Conservation (phyloP, 2,329 filamentous ascomycete species). For the Lecanosticta acicola region DNA sequence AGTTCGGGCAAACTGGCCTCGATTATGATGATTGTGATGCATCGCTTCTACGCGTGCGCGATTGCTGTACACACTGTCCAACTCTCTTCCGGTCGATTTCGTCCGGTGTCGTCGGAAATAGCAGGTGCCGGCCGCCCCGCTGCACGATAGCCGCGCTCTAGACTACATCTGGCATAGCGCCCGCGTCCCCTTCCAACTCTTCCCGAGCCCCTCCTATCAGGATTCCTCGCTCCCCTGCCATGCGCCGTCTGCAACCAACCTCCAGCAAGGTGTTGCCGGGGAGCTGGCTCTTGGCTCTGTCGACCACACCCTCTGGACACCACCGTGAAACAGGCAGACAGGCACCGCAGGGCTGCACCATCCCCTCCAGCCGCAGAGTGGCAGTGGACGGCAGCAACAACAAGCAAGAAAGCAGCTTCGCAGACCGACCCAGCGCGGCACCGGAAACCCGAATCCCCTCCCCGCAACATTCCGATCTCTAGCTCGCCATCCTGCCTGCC, state of each 20-base stretch:
- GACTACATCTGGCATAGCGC: background rate
- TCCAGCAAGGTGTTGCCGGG: too few species aligned
- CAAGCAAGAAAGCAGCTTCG: too few species aligned
- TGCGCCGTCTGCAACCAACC: background rate
- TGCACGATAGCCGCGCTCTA: background rate
- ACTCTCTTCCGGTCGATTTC: background rate
- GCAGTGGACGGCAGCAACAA: too few species aligned
- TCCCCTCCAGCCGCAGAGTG: too few species aligned
- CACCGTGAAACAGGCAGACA: too few species aligned
- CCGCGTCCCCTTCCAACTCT: background rate
- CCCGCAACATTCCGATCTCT: conserved; percentile 18
- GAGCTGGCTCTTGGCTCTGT: too few species aligned
- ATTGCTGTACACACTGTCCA: background rate
- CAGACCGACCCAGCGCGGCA: background rate
- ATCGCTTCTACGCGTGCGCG: too few species aligned
- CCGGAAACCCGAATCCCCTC: background rate
- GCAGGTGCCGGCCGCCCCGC: background rate
- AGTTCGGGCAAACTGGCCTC: too few species aligned
- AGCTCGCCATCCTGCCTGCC: conserved; percentile 6
- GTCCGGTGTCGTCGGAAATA: background rate
- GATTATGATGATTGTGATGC: too few species aligned
- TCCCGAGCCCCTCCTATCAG: background rate
- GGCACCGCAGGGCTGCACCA: too few species aligned
- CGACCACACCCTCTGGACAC: too few species aligned
- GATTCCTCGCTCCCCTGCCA: background rate